Conservation (phyloP, 129 eudicot species). For the Sambucus nigra region DNA sequence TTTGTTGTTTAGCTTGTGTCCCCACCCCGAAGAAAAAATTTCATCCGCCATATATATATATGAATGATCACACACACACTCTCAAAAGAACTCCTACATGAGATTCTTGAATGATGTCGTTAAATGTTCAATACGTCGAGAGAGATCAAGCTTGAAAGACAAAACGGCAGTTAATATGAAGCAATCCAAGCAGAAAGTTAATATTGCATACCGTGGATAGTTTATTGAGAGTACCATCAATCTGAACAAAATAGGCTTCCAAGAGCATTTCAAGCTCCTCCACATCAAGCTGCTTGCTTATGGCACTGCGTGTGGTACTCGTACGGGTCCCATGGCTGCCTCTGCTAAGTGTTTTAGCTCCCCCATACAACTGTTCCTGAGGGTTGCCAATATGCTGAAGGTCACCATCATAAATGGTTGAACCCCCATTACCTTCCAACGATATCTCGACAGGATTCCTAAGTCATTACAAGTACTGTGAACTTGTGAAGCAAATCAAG, state of each 20-base stretch:
- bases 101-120: too few species aligned
- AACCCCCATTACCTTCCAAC: constrained; percentile 33
- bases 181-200: neutral
- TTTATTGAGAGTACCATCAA: constrained; percentile 73
- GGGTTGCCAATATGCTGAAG: constrained; percentile 22
- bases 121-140: too few species aligned
- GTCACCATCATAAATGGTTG: constrained; percentile 26
- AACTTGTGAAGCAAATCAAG: neutral
- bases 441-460: constrained; percentile 43
- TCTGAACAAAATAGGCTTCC: constrained; percentile 87
- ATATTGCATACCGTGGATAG: constrained; percentile 66
- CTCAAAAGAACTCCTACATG: too few species aligned
- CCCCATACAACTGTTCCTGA: constrained; percentile 34
- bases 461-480: neutral
- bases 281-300: constrained; percentile 61
- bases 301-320: constrained; percentile 49
- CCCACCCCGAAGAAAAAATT: too few species aligned
- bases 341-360: constrained; percentile 28
- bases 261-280: constrained; percentile 87
- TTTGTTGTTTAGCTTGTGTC: too few species aligned
- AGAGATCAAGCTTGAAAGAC: neutral
- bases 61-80: too few species aligned
- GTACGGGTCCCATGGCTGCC: constrained; percentile 50
- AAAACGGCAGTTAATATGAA: neutral
- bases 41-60: too few species aligned